Evolutionary conservation across 164 flowering plant genomes (phyloP).

Genomic region (Malania oleifera): DNA sequence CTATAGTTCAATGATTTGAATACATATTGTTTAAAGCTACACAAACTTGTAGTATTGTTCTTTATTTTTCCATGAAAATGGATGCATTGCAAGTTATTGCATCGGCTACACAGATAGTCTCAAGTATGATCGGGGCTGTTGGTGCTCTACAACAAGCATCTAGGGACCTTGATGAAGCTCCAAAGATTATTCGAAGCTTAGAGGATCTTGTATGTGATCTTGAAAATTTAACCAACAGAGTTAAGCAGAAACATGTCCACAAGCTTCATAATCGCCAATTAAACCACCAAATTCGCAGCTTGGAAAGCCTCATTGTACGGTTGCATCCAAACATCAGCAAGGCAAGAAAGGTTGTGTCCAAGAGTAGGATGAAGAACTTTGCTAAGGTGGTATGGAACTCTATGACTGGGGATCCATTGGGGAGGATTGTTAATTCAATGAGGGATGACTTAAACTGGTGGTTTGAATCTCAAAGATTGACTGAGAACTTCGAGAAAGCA

Average conservation of each 20-base stretch:
- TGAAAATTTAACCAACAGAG: conserved; percentile 26
- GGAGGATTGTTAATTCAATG: conserved; percentile 29
- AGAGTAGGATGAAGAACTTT: conserved; percentile 30
- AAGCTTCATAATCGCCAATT: conserved; percentile 38
- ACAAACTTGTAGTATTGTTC: not conserved
- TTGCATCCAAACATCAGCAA: conserved; percentile 36
- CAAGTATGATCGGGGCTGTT: conserved; percentile 20
- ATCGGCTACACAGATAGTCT: conserved; percentile 30
- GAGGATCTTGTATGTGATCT: conserved; percentile 37
- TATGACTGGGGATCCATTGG: conserved; percentile 41
- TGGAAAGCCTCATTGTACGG: conserved; percentile 27
- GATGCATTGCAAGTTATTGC: conserved; percentile 38
- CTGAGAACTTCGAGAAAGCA: conserved; percentile 29
- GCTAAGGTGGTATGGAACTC: conserved; percentile 41
- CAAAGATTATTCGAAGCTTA: conserved; percentile 29
- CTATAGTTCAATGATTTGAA: not conserved
- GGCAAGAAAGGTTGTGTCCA: conserved; percentile 36
- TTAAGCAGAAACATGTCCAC: conserved; percentile 38
- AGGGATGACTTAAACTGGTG: conserved; percentile 41
- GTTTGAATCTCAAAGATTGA: conserved; percentile 42
- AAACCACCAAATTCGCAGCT: conserved; percentile 35
- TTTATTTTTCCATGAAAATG: conserved; percentile 20
- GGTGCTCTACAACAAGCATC: conserved; percentile 38
- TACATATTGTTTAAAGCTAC: not conserved
- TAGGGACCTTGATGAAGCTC: conserved; percentile 41